Base-by-base conservation (phyloP, 495 filamentous ascomycete genomes). In the Penicillium dipodomyicola region DNA sequence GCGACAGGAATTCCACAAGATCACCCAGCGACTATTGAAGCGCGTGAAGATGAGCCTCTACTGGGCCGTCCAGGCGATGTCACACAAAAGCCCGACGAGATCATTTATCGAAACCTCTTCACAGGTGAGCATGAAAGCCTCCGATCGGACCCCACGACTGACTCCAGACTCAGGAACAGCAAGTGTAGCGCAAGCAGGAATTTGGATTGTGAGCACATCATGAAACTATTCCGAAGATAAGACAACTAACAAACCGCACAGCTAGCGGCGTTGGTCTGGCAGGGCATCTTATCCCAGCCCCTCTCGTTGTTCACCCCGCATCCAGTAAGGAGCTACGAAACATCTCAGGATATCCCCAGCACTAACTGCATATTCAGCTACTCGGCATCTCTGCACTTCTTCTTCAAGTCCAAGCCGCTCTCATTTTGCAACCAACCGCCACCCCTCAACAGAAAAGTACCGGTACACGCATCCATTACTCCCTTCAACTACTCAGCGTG, bases 391-490 rank as follows among this genome's bases (percentile, higher is more conserved):
- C 87, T 50, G 91, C 84, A 25, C 65, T 93, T 23, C 77, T 95
- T 53, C 73, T 91, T 39, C 77, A 90, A 54, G 81, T 88, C 44
- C 87, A 96, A 77, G 86, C 84, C 20, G 85, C 91, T 64, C 85
- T 97, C 35, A 74, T 96, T 65, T 82, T 97, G 30, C 93, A 97
- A 68, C 93, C 93, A 2, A 97, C 93, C 8, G 80, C 88, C 57
- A 90, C 88, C 0, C 73, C 86, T 3, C 62, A 71, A 11, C 86
- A 95, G 64, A 97, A 96, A 66, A 73, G 75, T 15, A 64, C 78
- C 17, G 93, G 91, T 27, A 87, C 89, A 25, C 79, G 81, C 60
- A 71, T 79, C 40, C 93, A 97, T 72, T 82, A 80, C 46, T 57
- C 67, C 12, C 67, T 96, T 50, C 87, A 93, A 65, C 68, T 81